A percentile compares a stretch with the other conserved stretches of the same genome.
phyloP scores from a whole-genome alignment of 2,329 filamentous ascomycete species.

The Aurifilum marmelostoma region DNA sequence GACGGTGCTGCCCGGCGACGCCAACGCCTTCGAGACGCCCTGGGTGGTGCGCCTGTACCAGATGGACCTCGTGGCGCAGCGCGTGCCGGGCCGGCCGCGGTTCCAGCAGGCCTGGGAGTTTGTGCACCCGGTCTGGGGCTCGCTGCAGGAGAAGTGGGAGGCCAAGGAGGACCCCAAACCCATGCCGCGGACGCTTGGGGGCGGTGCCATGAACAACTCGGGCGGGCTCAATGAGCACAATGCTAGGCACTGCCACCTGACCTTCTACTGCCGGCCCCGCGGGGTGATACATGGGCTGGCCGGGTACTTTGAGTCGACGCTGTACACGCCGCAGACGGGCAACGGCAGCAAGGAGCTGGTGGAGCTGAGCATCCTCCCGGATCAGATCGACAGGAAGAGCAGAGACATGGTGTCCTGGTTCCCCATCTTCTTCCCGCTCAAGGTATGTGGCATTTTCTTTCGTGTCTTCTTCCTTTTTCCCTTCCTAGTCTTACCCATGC shows the following conservation, averaged over 20 bases:
- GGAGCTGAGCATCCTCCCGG: constrained; percentile 90
- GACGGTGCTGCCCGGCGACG: constrained; percentile 62
- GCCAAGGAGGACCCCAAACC: constrained; percentile 52
- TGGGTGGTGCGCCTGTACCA: constrained; percentile 94
- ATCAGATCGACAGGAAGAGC: constrained; percentile 90
- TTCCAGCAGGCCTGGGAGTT: constrained; percentile 84
- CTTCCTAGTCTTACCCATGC: background rate
- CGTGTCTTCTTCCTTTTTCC: background rate
- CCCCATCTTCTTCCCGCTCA: constrained; percentile 95
- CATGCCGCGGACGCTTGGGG: constrained; percentile 64
- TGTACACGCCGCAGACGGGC: constrained; percentile 66
- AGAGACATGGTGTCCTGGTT: constrained; percentile 99
- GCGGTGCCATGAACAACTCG: constrained; percentile 73
- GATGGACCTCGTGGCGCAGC: constrained; percentile 79
- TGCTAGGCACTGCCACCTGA: constrained; percentile 74
- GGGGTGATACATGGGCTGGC: constrained; percentile 89
- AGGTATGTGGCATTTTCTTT: constrained; percentile 58
- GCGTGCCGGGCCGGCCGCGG: constrained; percentile 58
- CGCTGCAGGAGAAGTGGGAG: constrained; percentile 39
- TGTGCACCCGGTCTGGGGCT: constrained; percentile 68
- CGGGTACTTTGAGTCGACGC: constrained; percentile 95
- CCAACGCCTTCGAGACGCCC: constrained; percentile 82
- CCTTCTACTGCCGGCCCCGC: constrained; percentile 76
- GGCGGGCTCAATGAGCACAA: constrained; percentile 92
- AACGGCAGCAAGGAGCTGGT: constrained; percentile 56